These are phyloP conservation scores for Pythium scleroteichum DNA, from an alignment of 352 stramenopile genomes.

Conservation along the genomic window DNA sequence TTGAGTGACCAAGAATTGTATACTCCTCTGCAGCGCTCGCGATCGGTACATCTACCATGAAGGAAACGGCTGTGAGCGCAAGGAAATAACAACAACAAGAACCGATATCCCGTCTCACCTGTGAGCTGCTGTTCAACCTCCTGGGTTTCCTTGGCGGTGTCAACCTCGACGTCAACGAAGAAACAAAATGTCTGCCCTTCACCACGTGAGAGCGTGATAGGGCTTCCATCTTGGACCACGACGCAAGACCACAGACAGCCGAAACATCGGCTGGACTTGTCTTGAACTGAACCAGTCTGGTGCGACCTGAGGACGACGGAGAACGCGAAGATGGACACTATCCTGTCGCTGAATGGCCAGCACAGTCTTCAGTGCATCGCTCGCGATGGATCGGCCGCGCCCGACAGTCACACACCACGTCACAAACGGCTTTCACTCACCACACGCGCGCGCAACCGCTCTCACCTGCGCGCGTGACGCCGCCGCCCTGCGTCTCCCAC, in stretches of 20 bases:
- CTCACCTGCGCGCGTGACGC: slow-evolving; percentile 59
- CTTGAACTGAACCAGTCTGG: slow-evolving; percentile 18
- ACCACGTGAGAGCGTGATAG: slow-evolving; percentile 1
- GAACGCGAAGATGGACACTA: slow-evolving; percentile 51
- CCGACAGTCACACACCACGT: slow-evolving; percentile 42
- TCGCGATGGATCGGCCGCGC: slow-evolving; percentile 41
- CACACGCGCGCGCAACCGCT: background rate
- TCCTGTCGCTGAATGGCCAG: slow-evolving; percentile 21
- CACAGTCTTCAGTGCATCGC: slow-evolving; percentile 20
- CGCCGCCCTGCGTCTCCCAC: slow-evolving; percentile 73
- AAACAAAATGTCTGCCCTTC: slow-evolving; percentile 20
- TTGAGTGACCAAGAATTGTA: slow-evolving; percentile 42
- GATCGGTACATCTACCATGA: slow-evolving; percentile 43
- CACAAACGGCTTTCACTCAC: too few species aligned
- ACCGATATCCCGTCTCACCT: slow-evolving; percentile 31
- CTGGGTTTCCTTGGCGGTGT: slow-evolving; percentile 48
- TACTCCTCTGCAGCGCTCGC: slow-evolving; percentile 66
- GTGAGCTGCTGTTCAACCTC: slow-evolving; percentile 47
- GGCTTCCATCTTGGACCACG: slow-evolving; percentile 9
- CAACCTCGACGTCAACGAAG: slow-evolving; percentile 32
- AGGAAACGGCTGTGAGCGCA: background rate
- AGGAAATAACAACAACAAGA: slow-evolving; percentile 1
- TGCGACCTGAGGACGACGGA: slow-evolving; percentile 41
- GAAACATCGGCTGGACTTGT: background rate
- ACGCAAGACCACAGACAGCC: background rate